Evolutionary conservation across 2,329 filamentous ascomycete genomes (phyloP), one percentile per base, ranked within the genome.

Genomic region (Ceratocystis cubensis): DNA sequence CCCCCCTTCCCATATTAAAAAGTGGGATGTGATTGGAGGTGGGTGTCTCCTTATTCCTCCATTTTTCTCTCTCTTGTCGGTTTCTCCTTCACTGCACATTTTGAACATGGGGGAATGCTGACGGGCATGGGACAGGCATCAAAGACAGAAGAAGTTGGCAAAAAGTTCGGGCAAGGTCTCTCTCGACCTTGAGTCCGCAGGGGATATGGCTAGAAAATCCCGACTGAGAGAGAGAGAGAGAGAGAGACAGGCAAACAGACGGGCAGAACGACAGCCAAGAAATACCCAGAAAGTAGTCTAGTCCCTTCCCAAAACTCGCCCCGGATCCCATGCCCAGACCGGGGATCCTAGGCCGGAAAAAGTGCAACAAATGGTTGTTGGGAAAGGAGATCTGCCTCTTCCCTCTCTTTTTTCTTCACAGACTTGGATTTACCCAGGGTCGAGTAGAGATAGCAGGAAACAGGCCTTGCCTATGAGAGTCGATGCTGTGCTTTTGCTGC

Each of bases 331-430:
- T 20, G 22, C 22, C 10, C 50, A 57, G 10, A 13, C 53, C 53
- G 53, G 53, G 53, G 53, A 57, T 57, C 53, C 22, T 30, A 3
- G 53, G 53, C 53, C 53, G 53, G 53, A 57, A 28, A 28, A 57
- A n/a, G 53, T 30, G 22, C 53, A 33, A 57, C 53, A 57, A 57
- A 30, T 22, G 5, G 53, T 30, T 57, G 25, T 57, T 57, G 33
- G 17, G 53, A 28, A 13, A 57, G 53, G 25, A 28, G 53, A 57
- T 57, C 53, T 57, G 53, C 53, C 25, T 57, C 15, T 7, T 57
- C 53, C 33, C 20, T 57, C 10, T 50, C 5, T 22, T n/a, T 28
- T 28, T 57, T 10, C 25, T 13, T 25, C 50, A 25, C 20, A 3
- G 20, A 13, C 25, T 30, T 20, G 50, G 22, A 56, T 56, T 15